phyloP scores from a whole-genome alignment of 257 asterid species.

The Nicotiana benthamiana region DNA sequence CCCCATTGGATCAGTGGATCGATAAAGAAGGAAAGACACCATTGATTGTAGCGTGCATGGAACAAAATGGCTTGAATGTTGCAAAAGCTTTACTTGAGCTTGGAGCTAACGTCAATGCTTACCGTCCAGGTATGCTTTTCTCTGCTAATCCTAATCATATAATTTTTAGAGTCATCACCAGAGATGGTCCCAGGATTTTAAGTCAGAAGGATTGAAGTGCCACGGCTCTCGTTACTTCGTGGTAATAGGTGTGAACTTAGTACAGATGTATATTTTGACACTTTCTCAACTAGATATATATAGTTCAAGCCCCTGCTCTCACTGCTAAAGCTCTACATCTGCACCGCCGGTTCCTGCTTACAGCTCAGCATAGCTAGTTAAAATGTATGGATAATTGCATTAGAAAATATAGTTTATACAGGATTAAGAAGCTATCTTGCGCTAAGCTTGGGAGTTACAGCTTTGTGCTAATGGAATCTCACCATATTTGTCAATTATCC shows the following conservation, averaged over 20 bases:
- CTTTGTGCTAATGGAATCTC: no score
- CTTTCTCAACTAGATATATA: no score
- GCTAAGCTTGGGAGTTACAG: no score
- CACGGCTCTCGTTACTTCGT: background rate
- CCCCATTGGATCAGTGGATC: constrained; percentile 49
- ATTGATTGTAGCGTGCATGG: constrained; percentile 66
- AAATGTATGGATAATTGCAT: no score
- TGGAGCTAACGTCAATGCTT: constrained; percentile 86
- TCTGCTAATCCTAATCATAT: background rate
- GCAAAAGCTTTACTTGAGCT: constrained; percentile 66
- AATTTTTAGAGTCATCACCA: background rate
- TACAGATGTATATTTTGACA: no score
- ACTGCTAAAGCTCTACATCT: no score
- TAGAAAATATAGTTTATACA: no score
- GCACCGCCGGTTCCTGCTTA: no score
- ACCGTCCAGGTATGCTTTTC: constrained; percentile 54
- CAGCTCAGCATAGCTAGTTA: no score
- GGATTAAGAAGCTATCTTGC: no score
- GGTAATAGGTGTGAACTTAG: background rate
- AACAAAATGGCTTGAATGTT: constrained; percentile 45
- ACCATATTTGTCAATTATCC: no score
- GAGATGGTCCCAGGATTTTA: background rate
- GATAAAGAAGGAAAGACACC: constrained; percentile 88
- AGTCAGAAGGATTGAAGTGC: background rate
- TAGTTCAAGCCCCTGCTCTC: no score